Conservation (phyloP, 1,139 yeast species). For the Arxiozyma bovina region DNA sequence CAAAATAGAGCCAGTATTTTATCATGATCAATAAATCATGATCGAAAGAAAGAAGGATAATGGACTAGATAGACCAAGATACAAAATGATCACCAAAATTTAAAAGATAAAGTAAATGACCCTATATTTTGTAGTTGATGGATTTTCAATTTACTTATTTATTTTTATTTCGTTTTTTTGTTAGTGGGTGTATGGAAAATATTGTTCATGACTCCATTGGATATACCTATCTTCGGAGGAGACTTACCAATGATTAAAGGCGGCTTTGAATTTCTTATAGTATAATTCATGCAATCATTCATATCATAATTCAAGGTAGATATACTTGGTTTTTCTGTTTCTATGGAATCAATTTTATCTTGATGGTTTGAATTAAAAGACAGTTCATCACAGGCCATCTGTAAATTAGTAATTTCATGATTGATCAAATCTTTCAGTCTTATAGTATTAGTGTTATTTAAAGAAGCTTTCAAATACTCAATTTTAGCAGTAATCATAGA, state of each 20-base stretch:
- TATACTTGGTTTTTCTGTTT: not conserved
- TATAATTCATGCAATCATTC: not conserved
- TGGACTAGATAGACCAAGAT: not conserved
- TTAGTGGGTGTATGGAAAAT: not conserved
- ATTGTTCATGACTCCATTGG: not conserved
- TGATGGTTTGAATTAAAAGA: not conserved
- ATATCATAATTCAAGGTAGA: not conserved
- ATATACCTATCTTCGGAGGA: slow-evolving; percentile 26
- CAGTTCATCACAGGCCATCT: slow-evolving; percentile 17
- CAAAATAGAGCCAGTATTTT: not conserved
- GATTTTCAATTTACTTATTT: not conserved
- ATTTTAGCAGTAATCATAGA: not conserved
- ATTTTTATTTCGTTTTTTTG: not conserved
- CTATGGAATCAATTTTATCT: not conserved
- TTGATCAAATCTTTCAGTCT: slow-evolving; percentile 12
- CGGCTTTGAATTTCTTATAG: not conserved
- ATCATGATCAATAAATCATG: not conserved
- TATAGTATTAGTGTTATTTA: slow-evolving; percentile 8
- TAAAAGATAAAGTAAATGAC: too few species aligned
- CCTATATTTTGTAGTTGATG: not conserved
- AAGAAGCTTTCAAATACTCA: not conserved
- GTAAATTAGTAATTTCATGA: slow-evolving; percentile 17
- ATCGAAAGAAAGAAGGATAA: too few species aligned
- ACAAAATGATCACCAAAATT: too few species aligned
- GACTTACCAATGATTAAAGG: slow-evolving; percentile 21